Percentiles rank a stretch among this genome's conserved stretches.
These are phyloP conservation scores for Candida parachauliodes DNA, from an alignment of 805 yeast genomes.

Conservation along the genomic window DNA sequence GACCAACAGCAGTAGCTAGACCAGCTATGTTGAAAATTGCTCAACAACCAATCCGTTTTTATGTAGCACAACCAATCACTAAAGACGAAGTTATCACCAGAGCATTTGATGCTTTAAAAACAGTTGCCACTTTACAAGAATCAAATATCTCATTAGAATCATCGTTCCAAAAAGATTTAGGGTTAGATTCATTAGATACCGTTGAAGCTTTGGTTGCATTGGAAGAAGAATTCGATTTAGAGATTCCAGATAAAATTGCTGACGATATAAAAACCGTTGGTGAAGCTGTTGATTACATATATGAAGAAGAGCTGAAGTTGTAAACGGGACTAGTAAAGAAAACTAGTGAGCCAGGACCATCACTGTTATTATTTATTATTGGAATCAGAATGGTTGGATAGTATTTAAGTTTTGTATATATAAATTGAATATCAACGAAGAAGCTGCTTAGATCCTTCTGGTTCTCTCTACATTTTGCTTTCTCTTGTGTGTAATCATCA, in stretches of 20 bases:
- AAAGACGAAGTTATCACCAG: constrained; percentile 79
- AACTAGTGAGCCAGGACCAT: no score
- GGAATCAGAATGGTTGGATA: no score
- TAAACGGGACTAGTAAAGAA: no score
- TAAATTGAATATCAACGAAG: no score
- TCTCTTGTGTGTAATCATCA: no score
- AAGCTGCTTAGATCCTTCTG: no score
- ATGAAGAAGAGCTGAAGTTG: constrained; percentile 50
- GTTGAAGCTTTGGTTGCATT: constrained; percentile 95
- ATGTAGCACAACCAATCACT: constrained; percentile 63
- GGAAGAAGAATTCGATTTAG: constrained; percentile 83
- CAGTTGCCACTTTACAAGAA: constrained; percentile 46
- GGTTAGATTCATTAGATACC: constrained; percentile 90
- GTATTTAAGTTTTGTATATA: background rate
- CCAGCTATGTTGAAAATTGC: background rate
- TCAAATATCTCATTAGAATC: constrained; percentile 43
- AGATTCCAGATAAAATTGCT: constrained; percentile 85
- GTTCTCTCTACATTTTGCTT: no score
- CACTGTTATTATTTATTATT: no score
- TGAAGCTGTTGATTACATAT: constrained; percentile 86
- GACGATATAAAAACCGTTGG: constrained; percentile 92
- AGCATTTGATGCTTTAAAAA: constrained; percentile 73
- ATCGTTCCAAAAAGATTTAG: constrained; percentile 66
- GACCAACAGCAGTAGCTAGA: constrained; percentile 24
- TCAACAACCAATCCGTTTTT: constrained; percentile 40